Conservation (phyloP, 75 land plant species). For the Azolla pinnata region DNA sequence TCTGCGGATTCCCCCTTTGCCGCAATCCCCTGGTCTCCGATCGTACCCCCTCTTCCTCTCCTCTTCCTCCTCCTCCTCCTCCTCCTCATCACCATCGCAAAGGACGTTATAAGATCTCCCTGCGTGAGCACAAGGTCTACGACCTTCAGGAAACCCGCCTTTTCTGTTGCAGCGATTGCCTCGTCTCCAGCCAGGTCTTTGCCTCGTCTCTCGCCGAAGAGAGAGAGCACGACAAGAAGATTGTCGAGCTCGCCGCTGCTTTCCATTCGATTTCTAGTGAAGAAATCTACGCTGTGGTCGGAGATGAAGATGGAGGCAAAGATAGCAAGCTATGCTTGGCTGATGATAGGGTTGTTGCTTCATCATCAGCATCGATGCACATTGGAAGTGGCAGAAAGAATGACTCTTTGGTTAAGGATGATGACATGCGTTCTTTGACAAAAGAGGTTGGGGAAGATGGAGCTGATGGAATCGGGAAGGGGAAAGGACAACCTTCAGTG, state of each 20-base stretch:
- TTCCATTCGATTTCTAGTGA: no score
- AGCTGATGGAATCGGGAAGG: not conserved
- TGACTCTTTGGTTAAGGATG: not conserved
- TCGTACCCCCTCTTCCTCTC: constrained; percentile 51
- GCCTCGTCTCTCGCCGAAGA: constrained; percentile 25
- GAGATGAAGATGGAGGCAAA: no score
- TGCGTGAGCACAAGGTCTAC: constrained; percentile 81
- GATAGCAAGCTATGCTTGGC: no score
- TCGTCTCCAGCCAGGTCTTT: constrained; percentile 52
- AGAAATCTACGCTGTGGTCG: no score
- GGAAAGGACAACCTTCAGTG: no score
- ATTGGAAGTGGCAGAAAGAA: no score
- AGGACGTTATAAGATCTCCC: constrained; percentile 68
- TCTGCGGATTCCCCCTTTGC: constrained; percentile 75
- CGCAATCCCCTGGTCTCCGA: constrained; percentile 24
- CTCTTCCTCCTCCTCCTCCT: constrained; percentile 47
- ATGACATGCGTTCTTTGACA: not conserved
- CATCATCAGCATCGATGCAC: no score
- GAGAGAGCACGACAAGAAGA: constrained; percentile 17
- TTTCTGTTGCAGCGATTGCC: constrained; percentile 58
- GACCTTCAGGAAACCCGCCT: constrained; percentile 60
- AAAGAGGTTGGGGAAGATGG: not conserved
- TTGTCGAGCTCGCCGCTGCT: constrained; percentile 4
- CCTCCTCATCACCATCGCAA: constrained; percentile 23
- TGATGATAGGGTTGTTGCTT: no score